phyloP scores from a whole-genome alignment of 345 rosid genomes.

The Odontarrhena argentea region DNA sequence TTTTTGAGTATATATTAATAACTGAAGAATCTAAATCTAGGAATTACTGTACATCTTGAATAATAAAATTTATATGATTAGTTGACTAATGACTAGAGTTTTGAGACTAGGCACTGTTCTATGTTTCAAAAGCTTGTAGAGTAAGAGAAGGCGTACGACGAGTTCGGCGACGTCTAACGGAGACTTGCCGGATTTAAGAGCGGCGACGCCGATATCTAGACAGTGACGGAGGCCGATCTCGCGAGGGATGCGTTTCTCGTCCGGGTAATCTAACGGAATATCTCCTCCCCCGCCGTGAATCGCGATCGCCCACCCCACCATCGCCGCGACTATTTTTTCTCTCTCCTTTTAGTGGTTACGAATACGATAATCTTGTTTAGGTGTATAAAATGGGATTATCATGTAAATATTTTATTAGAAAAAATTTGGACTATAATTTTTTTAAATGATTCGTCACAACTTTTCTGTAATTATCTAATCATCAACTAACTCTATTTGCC shows the following conservation, averaged over 20 bases:
- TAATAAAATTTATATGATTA: too few species aligned
- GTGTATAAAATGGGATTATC: neutral
- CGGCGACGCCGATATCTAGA: constrained; percentile 76
- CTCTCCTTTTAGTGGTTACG: neutral
- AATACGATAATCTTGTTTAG: neutral
- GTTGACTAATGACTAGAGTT: too few species aligned
- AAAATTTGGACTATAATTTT: too few species aligned
- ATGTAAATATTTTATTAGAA: too few species aligned
- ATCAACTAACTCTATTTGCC: too few species aligned
- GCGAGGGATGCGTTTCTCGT: constrained; percentile 69
- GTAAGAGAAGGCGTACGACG: constrained; percentile 54
- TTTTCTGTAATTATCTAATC: too few species aligned
- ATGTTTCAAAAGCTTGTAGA: too few species aligned
- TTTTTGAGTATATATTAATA: too few species aligned
- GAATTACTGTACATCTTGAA: too few species aligned
- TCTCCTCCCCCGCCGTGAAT: constrained; percentile 93
- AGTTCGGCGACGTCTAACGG: constrained; percentile 91
- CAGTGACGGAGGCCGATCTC: constrained; percentile 85
- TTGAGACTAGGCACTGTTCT: too few species aligned
- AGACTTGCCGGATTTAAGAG: constrained; percentile 64
- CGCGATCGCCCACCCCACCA: constrained; percentile 93
- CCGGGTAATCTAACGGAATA: constrained; percentile 52
- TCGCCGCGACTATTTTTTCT: neutral
- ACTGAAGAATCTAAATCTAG: too few species aligned
- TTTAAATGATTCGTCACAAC: too few species aligned